A percentile compares a stretch with the other conserved stretches of the same genome.
phyloP scores from a whole-genome alignment of 2,329 filamentous ascomycete genomes.

The Colletotrichum viniferum region DNA sequence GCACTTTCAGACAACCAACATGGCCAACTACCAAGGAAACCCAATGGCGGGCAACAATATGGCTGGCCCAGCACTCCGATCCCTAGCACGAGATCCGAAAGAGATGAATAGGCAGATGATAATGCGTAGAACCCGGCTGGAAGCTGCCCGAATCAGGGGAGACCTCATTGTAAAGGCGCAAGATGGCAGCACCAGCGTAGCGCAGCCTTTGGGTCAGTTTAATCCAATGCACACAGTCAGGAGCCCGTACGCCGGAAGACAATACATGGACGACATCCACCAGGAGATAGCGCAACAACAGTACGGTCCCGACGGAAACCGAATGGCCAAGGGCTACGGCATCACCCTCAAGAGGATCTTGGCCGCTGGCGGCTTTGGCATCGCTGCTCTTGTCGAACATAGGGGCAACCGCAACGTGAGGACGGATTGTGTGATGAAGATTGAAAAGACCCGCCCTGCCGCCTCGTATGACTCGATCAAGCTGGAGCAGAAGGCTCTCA shows the following conservation, averaged over 20 bases:
- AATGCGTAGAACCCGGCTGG: not conserved
- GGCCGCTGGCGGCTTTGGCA: conserved; percentile 30
- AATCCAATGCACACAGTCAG: not conserved
- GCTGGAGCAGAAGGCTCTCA: conserved; percentile 8
- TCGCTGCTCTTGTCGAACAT: conserved; percentile 22
- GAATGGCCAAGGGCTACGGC: conserved; percentile 18
- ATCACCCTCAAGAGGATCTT: conserved; percentile 30
- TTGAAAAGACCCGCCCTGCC: not conserved
- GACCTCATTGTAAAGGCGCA: not conserved
- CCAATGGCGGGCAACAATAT: not conserved
- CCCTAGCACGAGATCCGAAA: not conserved
- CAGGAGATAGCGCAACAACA: not conserved
- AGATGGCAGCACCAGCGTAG: not conserved
- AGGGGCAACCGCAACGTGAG: not conserved
- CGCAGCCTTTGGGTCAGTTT: not conserved
- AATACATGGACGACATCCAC: not conserved
- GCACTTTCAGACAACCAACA: not conserved
- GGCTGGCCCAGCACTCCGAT: not conserved
- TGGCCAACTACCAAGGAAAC: not conserved
- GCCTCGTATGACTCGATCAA: not conserved
- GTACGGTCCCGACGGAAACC: not conserved
- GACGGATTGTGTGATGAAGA: conserved; percentile 2
- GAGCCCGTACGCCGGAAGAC: not conserved
- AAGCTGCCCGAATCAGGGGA: not conserved
- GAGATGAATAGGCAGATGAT: not conserved